These are phyloP conservation scores for Eleusine coracana DNA, from an alignment of 176 grass and related monocot species.

Conservation along the genomic window DNA sequence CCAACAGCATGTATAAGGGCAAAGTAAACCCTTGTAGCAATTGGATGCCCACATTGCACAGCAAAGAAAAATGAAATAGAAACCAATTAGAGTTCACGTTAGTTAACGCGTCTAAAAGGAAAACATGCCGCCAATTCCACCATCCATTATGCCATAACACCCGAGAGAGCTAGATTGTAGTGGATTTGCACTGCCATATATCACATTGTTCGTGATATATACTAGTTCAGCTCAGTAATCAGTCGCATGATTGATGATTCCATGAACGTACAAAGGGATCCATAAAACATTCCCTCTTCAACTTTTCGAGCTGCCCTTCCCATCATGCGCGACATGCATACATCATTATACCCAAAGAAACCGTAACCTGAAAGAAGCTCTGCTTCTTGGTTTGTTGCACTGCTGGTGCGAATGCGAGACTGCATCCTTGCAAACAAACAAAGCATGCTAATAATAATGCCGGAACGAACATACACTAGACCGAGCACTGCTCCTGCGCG, in stretches of 20 bases:
- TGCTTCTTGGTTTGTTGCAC: no score
- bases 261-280: conserved; percentile 49
- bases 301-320: neutral
- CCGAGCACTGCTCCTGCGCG: conserved; percentile 54
- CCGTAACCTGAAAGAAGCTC: no score
- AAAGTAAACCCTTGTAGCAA: no score
- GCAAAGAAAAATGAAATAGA: neutral
- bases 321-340: conserved; percentile 21
- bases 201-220: neutral
- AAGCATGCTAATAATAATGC: neutral
- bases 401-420: neutral
- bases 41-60: neutral
- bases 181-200: conserved; percentile 18
- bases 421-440: conserved; percentile 28
- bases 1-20: no score
- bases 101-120: neutral
- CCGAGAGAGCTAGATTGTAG: neutral
- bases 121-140: neutral
- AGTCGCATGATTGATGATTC: conserved; percentile 9
- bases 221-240: neutral
- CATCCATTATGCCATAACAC: conserved; percentile 27
- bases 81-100: neutral
- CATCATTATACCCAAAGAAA: conserved; percentile 66
- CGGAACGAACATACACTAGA: conserved; percentile 1
- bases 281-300: conserved; percentile 69